phyloP scores from a whole-genome alignment of 208 protist species.

The Vickermania ingenoplastis region DNA sequence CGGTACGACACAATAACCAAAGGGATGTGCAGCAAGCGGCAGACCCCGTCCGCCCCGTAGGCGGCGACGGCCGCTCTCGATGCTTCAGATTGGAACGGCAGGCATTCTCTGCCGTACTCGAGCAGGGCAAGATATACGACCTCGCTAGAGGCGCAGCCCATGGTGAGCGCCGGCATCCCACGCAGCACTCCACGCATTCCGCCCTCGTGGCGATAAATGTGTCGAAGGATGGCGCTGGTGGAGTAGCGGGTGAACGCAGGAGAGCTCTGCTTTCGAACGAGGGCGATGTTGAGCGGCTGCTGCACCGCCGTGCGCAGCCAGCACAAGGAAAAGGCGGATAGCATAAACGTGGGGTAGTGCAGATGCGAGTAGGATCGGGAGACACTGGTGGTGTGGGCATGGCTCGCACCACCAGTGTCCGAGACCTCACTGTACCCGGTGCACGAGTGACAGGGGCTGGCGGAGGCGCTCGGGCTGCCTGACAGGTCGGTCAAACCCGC shows the following conservation, averaged over 20 bases:
- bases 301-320: conserved; percentile 57
- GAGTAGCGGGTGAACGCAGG: conserved; percentile 12
- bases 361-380: conserved; percentile 70
- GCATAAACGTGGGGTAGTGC: conserved; percentile 32
- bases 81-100: conserved; percentile 19
- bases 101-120: conserved; percentile 55
- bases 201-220: conserved; percentile 41
- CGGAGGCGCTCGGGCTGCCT: no score
- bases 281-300: conserved; percentile 76
- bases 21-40: conserved; percentile 63
- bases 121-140: conserved; percentile 70
- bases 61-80: conserved; percentile 44
- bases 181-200: conserved; percentile 29
- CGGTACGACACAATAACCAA: conserved; percentile 73
- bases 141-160: conserved; percentile 69
- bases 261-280: conserved; percentile 69
- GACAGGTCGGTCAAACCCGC: no score
- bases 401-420: no score
- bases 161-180: conserved; percentile 49
- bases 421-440: no score
- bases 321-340: conserved; percentile 54
- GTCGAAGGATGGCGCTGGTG: conserved; percentile 26
- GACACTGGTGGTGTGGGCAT: conserved; percentile 74
- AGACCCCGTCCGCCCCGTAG: conserved; percentile 54
- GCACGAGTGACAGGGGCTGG: no score